Evolutionary conservation across 2,329 filamentous ascomycete species (phyloP).

Genomic region (Fusarium odoratissimum): DNA sequence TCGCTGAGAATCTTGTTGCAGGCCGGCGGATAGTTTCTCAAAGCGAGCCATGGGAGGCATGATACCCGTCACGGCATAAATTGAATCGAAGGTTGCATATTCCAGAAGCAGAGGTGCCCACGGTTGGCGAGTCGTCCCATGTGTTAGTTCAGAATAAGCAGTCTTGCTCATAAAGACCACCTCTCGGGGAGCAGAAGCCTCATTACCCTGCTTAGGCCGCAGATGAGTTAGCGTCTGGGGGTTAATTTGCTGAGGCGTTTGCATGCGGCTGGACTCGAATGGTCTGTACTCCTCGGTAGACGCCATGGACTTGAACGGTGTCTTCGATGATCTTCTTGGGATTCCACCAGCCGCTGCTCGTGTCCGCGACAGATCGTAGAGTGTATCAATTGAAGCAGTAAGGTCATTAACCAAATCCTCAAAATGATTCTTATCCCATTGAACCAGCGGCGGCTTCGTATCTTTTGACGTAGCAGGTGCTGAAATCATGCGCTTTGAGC

Average conservation of each 20-base stretch:
- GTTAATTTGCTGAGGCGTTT: constrained; percentile 70
- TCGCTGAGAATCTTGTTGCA: constrained; percentile 65
- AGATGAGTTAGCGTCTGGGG: constrained; percentile 64
- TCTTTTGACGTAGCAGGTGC: constrained; percentile 59
- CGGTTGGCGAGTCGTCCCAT: constrained; percentile 55
- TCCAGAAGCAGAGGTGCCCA: constrained; percentile 75
- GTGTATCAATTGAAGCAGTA: constrained; percentile 81
- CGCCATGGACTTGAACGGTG: constrained; percentile 51
- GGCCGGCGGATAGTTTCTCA: constrained; percentile 69
- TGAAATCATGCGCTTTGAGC: constrained; percentile 61
- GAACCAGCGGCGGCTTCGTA: constrained; percentile 66
- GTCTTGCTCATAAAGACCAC: constrained; percentile 63
- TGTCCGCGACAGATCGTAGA: constrained; percentile 80
- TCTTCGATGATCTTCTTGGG: constrained; percentile 47
- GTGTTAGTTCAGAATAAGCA: constrained; percentile 61
- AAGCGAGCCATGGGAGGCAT: constrained; percentile 73
- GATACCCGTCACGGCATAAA: constrained; percentile 71
- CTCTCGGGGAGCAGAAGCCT: constrained; percentile 54
- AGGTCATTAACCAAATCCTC: constrained; percentile 80
- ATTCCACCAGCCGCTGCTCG: constrained; percentile 62
- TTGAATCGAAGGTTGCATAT: constrained; percentile 73
- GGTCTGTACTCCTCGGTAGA: constrained; percentile 59
- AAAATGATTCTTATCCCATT: constrained; percentile 78
- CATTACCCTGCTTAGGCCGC: constrained; percentile 54
- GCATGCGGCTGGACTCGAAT: constrained; percentile 71